Base-by-base conservation (phyloP, 192 early-diverging fungal genomes). In the Backusella liffmaniae region DNA sequence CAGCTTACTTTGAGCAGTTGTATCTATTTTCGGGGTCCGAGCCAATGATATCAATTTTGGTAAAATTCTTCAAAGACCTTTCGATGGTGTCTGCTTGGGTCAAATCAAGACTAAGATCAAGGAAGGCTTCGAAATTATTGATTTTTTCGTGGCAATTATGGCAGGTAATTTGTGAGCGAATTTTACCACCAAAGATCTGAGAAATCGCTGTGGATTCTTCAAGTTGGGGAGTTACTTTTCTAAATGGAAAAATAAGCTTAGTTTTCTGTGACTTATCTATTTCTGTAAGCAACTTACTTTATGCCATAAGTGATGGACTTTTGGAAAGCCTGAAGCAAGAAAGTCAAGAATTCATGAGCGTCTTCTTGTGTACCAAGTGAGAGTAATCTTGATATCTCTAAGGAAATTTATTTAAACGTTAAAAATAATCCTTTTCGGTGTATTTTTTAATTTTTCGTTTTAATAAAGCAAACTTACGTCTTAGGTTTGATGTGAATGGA, bases 351-450 rank as follows among this genome's bases (percentile, higher is more conserved):
- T 81, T 97, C 96, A 76, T 97, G 95, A 10, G 96, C 88, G 73
- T 97, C 96, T 70, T 96, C 96, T 79, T 97, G 96, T 23, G 92
- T 82, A 12, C 94, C 94, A 4, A 92, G 75, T 18, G 90, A 84
- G 81, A 97, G 88, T 49, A 93, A 91, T 76, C 89, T 91, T 51
- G 92, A 92, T 18, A 97, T 89, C 68, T 85, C 86, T 88, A 79
- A 12, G 12, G 51, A 66, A 72, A 66, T 36, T 51, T 7, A 39
- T 21, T 74, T 34, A 53, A 32, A 2, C 12, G 12, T 44, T 16
- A 44, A 44, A 44, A 16, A 16, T 44, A 44, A 13, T 41, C 39
- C 39, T 4, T 16, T 4, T 4, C 12, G 4, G 42, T 44, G 12
- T 44, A 16, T 44, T 44, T 44, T 44, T 5, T 44, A 44, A 44